Evolutionary conservation across 2,329 filamentous ascomycete genomes (phyloP).

Genomic region (Penicillium polonicum): DNA sequence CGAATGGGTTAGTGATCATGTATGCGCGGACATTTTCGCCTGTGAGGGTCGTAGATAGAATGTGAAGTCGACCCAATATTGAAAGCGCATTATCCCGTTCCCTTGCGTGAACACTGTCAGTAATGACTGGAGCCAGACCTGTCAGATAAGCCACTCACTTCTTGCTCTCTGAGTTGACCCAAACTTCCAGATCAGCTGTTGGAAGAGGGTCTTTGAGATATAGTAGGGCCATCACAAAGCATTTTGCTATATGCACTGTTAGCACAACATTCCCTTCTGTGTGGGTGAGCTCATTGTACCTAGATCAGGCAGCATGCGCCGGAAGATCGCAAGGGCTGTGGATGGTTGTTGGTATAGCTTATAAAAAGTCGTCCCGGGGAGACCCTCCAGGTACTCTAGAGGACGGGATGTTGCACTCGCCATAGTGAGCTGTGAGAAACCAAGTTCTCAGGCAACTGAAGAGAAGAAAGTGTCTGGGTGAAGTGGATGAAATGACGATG

Average conservation of each 20-base stretch:
- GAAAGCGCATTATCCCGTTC: conserved; percentile 81
- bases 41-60: conserved; percentile 65
- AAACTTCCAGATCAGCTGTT: conserved; percentile 76
- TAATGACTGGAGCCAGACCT: not conserved
- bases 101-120: conserved; percentile 41
- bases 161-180: conserved; percentile 71
- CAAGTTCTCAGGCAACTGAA: conserved; percentile 25
- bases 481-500: conserved; percentile 14
- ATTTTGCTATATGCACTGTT: conserved; percentile 66
- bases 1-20: conserved; percentile 77
- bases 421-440: conserved; percentile 45
- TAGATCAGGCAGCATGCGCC: conserved; percentile 91
- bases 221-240: conserved; percentile 90
- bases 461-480: conserved; percentile 6
- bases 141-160: conserved; percentile 41
- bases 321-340: conserved; percentile 90
- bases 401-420: conserved; percentile 58
- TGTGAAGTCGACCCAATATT: conserved; percentile 81
- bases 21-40: conserved; percentile 67
- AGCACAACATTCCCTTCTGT: conserved; percentile 8
- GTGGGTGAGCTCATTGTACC: conserved; percentile 53
- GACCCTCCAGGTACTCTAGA: conserved; percentile 89
- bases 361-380: conserved; percentile 84
- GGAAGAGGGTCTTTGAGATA: conserved; percentile 82
- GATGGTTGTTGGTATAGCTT: conserved; percentile 95